These are phyloP conservation scores for Sapria himalayana DNA, from an alignment of 345 rosid species.

Conservation along the genomic window DNA sequence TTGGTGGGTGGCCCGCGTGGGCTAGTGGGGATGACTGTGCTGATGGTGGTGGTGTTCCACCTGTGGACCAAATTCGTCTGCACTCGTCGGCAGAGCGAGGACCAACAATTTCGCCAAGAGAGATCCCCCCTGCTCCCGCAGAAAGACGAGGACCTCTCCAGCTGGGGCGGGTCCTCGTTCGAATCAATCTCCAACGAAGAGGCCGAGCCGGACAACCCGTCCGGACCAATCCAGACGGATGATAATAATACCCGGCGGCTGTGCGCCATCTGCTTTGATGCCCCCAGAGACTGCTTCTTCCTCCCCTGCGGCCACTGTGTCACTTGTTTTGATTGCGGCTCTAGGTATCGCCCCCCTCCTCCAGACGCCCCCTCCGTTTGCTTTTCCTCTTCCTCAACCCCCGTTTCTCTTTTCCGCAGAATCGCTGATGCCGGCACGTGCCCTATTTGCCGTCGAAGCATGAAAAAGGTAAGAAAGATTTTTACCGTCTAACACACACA, in stretches of 20 bases:
- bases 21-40: slow-evolving; percentile 54
- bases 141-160: slow-evolving; percentile 73
- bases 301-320: slow-evolving; percentile 97
- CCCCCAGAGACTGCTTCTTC: slow-evolving; percentile 94
- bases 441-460: slow-evolving; percentile 62
- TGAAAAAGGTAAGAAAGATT: slow-evolving; percentile 86
- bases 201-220: slow-evolving; percentile 37
- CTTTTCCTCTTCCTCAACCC: no score
- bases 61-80: slow-evolving; percentile 36
- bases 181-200: slow-evolving; percentile 60
- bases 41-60: slow-evolving; percentile 39
- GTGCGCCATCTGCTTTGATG: slow-evolving; percentile 95
- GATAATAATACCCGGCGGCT: slow-evolving; percentile 58
- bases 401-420: slow-evolving; percentile 46
- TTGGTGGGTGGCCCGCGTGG: no score
- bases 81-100: no score
- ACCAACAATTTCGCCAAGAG: no score
- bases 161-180: slow-evolving; percentile 90
- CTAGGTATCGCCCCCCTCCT: slow-evolving; percentile 55
- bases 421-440: slow-evolving; percentile 60
- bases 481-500: slow-evolving; percentile 28
- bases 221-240: slow-evolving; percentile 33
- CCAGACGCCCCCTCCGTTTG: no score
- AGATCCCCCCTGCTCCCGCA: slow-evolving; percentile 58
- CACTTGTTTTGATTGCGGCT: slow-evolving; percentile 79